These are phyloP conservation scores for Pythium coloratum DNA, from an alignment of 352 stramenopile genomes.

Conservation along the genomic window DNA sequence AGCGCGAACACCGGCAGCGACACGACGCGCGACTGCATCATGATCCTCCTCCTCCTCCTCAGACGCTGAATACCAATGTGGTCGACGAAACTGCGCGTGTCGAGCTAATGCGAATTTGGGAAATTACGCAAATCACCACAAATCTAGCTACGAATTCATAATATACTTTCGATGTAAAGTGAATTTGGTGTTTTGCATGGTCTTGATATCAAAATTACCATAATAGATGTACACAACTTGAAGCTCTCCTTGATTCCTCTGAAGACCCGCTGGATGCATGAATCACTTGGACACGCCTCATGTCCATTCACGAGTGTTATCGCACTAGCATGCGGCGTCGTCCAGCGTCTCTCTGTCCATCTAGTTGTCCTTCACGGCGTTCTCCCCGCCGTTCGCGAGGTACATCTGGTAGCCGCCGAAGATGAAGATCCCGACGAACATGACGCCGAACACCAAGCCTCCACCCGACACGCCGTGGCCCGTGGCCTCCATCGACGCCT, in stretches of 20 bases:
- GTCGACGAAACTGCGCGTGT: conserved; percentile 1
- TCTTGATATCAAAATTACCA: not conserved
- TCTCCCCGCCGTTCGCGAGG: conserved; percentile 11
- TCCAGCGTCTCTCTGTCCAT: not conserved
- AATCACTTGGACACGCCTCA: too few species aligned
- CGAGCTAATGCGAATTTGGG: not conserved
- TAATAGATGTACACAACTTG: not conserved
- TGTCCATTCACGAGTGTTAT: too few species aligned
- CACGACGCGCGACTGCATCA: conserved; percentile 50
- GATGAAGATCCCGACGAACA: conserved; percentile 46
- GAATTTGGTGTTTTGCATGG: not conserved
- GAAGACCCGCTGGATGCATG: too few species aligned
- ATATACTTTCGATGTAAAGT: too few species aligned
- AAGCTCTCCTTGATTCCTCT: not conserved
- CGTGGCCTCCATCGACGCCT: not conserved
- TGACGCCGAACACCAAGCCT: conserved; percentile 35
- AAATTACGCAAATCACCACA: not conserved
- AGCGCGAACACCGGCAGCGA: conserved; percentile 66
- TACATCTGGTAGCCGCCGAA: conserved; percentile 48
- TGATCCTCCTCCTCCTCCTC: not conserved
- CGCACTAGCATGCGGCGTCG: not conserved
- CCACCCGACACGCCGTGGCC: not conserved
- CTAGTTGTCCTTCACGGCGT: conserved; percentile 40
- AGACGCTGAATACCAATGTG: not conserved
- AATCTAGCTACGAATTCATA: not conserved